These are phyloP conservation scores for Trametes cingulata DNA, from an alignment of 768 basidiomycete genomes.

Conservation along the genomic window DNA sequence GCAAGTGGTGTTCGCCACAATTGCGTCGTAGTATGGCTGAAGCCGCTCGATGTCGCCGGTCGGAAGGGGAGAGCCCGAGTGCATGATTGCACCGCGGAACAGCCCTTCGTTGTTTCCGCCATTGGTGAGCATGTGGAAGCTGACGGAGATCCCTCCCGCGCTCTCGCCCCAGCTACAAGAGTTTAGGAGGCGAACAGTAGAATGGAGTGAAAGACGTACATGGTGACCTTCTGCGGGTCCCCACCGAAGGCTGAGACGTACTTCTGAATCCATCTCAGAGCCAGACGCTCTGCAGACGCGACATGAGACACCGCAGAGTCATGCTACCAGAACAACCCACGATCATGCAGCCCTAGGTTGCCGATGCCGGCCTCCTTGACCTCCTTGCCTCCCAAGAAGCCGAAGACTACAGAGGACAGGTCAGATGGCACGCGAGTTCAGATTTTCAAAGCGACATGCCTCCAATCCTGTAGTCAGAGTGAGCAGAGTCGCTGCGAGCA, in stretches of 20 bases:
- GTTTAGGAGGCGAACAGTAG: background rate
- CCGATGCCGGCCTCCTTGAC: constrained; percentile 38
- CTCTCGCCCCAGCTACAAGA: constrained; percentile 38
- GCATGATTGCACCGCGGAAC: constrained; percentile 41
- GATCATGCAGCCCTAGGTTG: constrained; percentile 52
- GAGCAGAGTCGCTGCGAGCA: background rate
- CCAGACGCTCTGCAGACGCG: constrained; percentile 27
- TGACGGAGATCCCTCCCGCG: constrained; percentile 41
- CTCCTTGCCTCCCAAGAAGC: constrained; percentile 42
- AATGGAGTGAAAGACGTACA: constrained; percentile 26
- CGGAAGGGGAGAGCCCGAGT: constrained; percentile 21
- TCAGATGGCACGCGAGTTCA: background rate
- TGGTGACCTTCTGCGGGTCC: constrained; percentile 44
- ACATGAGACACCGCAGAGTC: too few species aligned
- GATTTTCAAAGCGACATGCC: constrained; percentile 35
- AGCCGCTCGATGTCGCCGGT: constrained; percentile 17
- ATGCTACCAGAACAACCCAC: background rate
- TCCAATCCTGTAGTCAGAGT: constrained; percentile 42
- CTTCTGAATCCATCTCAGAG: constrained; percentile 43
- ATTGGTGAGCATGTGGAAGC: constrained; percentile 32
- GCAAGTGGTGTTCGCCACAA: constrained; percentile 44
- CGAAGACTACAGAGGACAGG: constrained; percentile 29
- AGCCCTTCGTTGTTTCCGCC: constrained; percentile 29
- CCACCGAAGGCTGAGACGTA: constrained; percentile 45
- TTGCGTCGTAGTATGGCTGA: constrained; percentile 42